Conservation (phyloP, 768 basidiomycete species). For the Termitomyces bulborhizus region DNA sequence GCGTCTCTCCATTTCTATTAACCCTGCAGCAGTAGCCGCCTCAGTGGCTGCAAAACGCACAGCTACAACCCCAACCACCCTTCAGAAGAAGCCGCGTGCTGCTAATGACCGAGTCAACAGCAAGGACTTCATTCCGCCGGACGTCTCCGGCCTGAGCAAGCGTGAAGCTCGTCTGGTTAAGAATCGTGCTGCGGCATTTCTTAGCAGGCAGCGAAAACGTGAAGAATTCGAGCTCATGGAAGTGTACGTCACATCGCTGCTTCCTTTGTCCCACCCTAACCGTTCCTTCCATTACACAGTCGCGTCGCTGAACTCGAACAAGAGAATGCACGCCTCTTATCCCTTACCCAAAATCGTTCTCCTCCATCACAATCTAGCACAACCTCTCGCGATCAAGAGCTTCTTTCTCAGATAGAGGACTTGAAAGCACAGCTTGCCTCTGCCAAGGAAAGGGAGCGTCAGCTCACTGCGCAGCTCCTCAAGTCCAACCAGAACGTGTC, state of each 20-base stretch:
- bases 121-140: constrained; percentile 85
- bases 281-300: constrained; percentile 34
- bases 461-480: constrained; percentile 58
- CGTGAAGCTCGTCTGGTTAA: constrained; percentile 89
- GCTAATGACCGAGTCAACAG: constrained; percentile 48
- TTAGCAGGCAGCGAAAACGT: constrained; percentile 84
- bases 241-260: constrained; percentile 49
- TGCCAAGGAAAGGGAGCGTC: constrained; percentile 60
- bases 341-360: constrained; percentile 42
- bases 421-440: constrained; percentile 60
- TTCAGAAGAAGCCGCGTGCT: constrained; percentile 36
- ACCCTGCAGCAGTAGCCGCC: constrained; percentile 19
- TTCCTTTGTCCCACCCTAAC: constrained; percentile 3
- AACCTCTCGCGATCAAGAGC: constrained; percentile 25
- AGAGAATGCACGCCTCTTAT: constrained; percentile 71
- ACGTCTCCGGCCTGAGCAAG: constrained; percentile 83
- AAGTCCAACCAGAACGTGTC: constrained; percentile 22
- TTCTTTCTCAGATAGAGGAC: constrained; percentile 57
- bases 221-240: constrained; percentile 93
- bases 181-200: constrained; percentile 89
- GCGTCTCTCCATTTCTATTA: constrained; percentile 28
- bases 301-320: constrained; percentile 81
- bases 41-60: constrained; percentile 35
- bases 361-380: constrained; percentile 16
- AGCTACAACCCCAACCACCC: constrained; percentile 33